Percentiles rank a stretch among this genome's conserved stretches.
These are phyloP conservation scores for Ophiostoma sp. DNA, from an alignment of 2,329 filamentous ascomycete species.

Conservation along the genomic window DNA sequence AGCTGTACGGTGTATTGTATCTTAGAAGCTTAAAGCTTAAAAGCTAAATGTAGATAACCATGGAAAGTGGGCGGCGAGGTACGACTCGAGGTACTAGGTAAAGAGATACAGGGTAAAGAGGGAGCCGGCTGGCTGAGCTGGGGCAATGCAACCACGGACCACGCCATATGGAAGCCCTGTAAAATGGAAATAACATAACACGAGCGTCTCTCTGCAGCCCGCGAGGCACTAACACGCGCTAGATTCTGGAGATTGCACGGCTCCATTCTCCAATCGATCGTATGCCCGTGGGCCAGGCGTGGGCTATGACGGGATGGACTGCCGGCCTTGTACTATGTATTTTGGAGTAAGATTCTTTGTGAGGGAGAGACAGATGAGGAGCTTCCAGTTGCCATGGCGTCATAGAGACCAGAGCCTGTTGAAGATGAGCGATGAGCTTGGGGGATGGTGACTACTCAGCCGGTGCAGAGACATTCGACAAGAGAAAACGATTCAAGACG, in stretches of 20 bases:
- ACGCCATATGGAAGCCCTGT: slow-evolving; percentile 1
- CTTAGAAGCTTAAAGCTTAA: slow-evolving; percentile 1
- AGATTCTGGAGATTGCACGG: slow-evolving; percentile 4
- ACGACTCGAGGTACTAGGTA: not conserved
- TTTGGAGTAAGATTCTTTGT: not conserved
- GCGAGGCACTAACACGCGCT: slow-evolving; percentile 2
- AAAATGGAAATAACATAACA: not conserved
- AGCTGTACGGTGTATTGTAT: not conserved
- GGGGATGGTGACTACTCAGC: not conserved
- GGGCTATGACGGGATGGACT: not conserved
- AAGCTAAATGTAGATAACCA: slow-evolving; percentile 12
- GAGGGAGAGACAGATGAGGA: not conserved
- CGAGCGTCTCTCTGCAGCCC: not conserved
- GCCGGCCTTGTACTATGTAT: not conserved
- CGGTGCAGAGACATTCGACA: not conserved
- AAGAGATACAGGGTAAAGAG: not conserved
- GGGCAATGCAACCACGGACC: not conserved
- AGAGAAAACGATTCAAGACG: not conserved
- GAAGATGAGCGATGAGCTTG: not conserved
- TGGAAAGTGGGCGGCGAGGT: not conserved
- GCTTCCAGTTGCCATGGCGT: slow-evolving; percentile 10
- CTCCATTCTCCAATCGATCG: slow-evolving; percentile 2
- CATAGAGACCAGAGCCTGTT: not conserved
- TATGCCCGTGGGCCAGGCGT: slow-evolving; percentile 1
- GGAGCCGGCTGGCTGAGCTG: slow-evolving; percentile 2